These are phyloP conservation scores for Lojkania enalia DNA, from an alignment of 2,329 filamentous ascomycete species.

Conservation along the genomic window DNA sequence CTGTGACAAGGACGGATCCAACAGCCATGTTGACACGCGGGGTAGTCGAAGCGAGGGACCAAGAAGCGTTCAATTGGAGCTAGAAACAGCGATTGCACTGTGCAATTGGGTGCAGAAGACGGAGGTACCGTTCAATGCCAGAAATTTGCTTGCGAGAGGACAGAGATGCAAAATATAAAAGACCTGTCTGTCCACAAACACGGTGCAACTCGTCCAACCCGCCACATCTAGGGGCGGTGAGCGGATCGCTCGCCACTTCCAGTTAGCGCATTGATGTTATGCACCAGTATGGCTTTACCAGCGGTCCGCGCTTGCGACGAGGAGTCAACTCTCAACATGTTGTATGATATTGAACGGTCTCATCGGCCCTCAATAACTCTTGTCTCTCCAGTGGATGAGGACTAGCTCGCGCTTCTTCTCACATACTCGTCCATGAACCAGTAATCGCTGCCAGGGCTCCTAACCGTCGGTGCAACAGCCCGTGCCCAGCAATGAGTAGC, in stretches of 20 bases:
- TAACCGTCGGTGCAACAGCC: too few relatives aligned
- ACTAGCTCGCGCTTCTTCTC: too few relatives aligned
- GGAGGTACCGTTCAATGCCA: too few relatives aligned
- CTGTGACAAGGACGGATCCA: slow-evolving; percentile 88
- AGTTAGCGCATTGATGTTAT: background rate
- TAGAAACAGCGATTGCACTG: background rate
- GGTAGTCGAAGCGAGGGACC: slow-evolving; percentile 4
- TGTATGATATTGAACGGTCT: too few relatives aligned
- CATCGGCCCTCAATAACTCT: too few relatives aligned
- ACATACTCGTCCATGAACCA: too few relatives aligned
- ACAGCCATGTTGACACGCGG: slow-evolving; percentile 63
- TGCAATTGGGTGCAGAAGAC: background rate
- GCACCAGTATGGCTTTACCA: too few relatives aligned
- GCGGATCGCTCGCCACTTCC: background rate
- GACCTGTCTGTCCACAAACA: background rate
- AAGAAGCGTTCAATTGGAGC: background rate
- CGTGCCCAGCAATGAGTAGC: too few relatives aligned
- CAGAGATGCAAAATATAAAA: background rate
- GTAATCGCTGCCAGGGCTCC: too few relatives aligned
- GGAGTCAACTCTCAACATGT: too few relatives aligned
- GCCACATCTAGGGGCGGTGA: background rate
- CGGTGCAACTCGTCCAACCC: background rate
- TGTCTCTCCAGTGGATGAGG: too few relatives aligned
- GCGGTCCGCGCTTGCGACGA: too few relatives aligned
- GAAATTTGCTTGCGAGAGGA: background rate